These are phyloP conservation scores for Populus nigra DNA, from an alignment of 345 rosid genomes.

Conservation along the genomic window DNA sequence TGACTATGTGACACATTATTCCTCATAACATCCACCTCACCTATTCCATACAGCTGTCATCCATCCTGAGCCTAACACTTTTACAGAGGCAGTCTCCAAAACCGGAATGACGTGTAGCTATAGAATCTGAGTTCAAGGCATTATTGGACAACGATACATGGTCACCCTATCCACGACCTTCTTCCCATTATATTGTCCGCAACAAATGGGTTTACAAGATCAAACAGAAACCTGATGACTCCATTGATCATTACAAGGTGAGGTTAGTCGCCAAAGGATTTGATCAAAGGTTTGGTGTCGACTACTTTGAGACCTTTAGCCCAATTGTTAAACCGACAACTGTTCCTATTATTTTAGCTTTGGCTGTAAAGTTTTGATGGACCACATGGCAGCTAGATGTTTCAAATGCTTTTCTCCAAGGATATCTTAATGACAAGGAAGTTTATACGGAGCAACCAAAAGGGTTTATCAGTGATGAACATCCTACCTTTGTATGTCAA, in stretches of 20 bases:
- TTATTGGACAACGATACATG: too few relatives aligned
- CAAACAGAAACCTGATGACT: neutral
- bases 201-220: neutral
- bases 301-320: neutral
- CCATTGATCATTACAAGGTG: neutral
- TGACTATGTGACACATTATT: too few relatives aligned
- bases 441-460: neutral
- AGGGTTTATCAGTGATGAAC: neutral
- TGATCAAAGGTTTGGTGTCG: neutral
- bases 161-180: too few relatives aligned
- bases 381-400: neutral
- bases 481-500: neutral
- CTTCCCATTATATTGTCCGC: too few relatives aligned
- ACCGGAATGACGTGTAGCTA: neutral
- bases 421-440: neutral
- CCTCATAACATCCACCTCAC: neutral
- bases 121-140: neutral
- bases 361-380: too few relatives aligned
- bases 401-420: neutral
- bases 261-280: neutral
- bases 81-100: neutral
- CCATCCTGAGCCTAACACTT: fast-evolving
- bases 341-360: neutral
- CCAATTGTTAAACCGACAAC: neutral
- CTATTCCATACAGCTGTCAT: too few relatives aligned